Conservation (phyloP, 305 asterid genomes). For the Stenogyne calaminthoides region DNA sequence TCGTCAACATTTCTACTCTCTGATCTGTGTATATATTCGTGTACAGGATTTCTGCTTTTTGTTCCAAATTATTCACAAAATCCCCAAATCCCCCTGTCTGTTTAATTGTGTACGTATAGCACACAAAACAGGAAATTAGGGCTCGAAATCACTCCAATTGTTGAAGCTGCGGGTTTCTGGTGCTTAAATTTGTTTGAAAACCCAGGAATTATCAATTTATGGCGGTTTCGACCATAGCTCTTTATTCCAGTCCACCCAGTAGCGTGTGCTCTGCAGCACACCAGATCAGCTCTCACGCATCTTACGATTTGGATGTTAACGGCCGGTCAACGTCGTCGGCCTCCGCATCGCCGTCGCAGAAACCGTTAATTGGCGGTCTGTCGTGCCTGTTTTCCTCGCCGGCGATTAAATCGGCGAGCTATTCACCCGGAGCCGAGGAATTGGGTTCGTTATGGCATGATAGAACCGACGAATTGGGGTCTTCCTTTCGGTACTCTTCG, state of each 20-base stretch:
- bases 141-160: conserved; percentile 18
- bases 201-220: conserved; percentile 28
- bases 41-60: conserved; percentile 14
- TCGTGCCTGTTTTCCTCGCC: conserved; percentile 76
- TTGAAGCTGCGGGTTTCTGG: neutral
- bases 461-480: conserved; percentile 67
- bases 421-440: conserved; percentile 60
- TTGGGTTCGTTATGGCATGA: conserved; percentile 77
- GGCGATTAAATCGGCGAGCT: conserved; percentile 57
- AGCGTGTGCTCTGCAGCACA: conserved; percentile 77
- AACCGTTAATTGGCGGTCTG: conserved; percentile 65
- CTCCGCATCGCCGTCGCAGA: conserved; percentile 70
- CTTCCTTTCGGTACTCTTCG: conserved; percentile 60
- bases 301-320: conserved; percentile 68
- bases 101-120: neutral
- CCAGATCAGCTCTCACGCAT: conserved; percentile 74
- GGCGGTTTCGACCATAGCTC: conserved; percentile 72
- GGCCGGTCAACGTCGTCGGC: conserved; percentile 65
- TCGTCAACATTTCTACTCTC: conserved; percentile 12
- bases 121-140: conserved; percentile 5
- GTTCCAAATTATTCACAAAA: neutral
- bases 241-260: conserved; percentile 78
- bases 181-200: conserved; percentile 21
- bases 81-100: neutral
- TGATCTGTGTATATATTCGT: conserved; percentile 17